A percentile compares a stretch with the other conserved stretches of the same genome.
These are phyloP conservation scores for Fusarium heterosporum DNA, from an alignment of 2,329 filamentous ascomycete species.

Conservation along the genomic window DNA sequence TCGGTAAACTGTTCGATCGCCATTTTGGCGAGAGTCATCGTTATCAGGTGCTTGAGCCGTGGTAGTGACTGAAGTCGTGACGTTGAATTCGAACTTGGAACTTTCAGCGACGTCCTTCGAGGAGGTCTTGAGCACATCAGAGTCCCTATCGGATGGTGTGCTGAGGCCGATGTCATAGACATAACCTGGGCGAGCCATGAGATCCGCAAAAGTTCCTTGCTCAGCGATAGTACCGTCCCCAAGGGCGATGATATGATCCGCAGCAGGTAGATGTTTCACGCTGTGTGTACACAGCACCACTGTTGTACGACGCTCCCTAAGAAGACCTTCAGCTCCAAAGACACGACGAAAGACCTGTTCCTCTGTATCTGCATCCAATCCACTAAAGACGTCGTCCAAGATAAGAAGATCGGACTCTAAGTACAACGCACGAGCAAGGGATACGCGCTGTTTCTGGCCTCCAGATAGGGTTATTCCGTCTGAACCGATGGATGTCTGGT, in stretches of 20 bases:
- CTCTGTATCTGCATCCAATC: slow-evolving; percentile 59
- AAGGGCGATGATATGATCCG: slow-evolving; percentile 62
- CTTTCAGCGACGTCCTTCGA: neutral
- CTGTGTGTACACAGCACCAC: slow-evolving; percentile 56
- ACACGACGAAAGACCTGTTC: slow-evolving; percentile 57
- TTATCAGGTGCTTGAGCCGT: slow-evolving; percentile 13
- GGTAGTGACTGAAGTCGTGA: neutral
- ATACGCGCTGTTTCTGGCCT: slow-evolving; percentile 54
- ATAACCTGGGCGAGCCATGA: slow-evolving; percentile 51
- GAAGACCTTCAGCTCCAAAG: slow-evolving; percentile 56
- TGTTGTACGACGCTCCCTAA: slow-evolving; percentile 53
- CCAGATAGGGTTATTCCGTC: slow-evolving; percentile 57
- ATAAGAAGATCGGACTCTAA: slow-evolving; percentile 55
- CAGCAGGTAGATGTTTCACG: slow-evolving; percentile 49
- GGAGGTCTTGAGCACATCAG: neutral
- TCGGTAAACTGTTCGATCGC: slow-evolving; percentile 51
- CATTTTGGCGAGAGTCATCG: slow-evolving; percentile 45
- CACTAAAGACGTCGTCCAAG: slow-evolving; percentile 60
- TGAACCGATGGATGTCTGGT: slow-evolving; percentile 54
- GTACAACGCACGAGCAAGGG: slow-evolving; percentile 61
- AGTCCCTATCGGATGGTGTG: neutral
- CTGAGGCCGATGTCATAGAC: slow-evolving; percentile 54
- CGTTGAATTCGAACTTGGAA: neutral
- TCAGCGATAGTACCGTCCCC: slow-evolving; percentile 56
- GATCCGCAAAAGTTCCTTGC: slow-evolving; percentile 50